phyloP scores from a whole-genome alignment of 2,329 filamentous ascomycete genomes.

The Fusarium zealandicum region DNA sequence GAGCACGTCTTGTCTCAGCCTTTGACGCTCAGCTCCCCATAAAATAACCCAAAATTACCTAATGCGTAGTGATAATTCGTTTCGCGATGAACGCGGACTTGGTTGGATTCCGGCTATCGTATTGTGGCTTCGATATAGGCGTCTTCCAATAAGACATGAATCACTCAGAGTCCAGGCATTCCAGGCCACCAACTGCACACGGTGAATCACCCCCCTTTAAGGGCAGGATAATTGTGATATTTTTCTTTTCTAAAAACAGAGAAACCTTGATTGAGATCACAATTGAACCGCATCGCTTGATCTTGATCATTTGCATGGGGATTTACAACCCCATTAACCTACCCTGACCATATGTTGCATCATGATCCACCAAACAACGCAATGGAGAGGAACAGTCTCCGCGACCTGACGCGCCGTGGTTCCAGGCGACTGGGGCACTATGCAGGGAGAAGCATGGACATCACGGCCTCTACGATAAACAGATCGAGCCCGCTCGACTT shows the following conservation, averaged over 20 bases:
- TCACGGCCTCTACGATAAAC: slow-evolving; percentile 22
- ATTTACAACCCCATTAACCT: not conserved
- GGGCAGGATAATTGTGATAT: not conserved
- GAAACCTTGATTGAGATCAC: not conserved
- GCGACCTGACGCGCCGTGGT: not conserved
- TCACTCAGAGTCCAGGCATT: not conserved
- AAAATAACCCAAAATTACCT: no score
- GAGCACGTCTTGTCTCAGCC: no score
- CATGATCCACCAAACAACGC: not conserved
- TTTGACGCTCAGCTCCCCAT: no score
- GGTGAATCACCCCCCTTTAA: not conserved
- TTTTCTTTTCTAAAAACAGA: not conserved
- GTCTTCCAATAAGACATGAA: not conserved
- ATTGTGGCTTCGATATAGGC: not conserved
- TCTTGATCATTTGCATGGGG: not conserved
- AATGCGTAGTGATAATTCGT: no score
- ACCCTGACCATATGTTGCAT: not conserved
- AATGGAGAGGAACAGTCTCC: not conserved
- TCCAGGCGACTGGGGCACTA: not conserved
- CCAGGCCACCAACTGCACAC: not conserved
- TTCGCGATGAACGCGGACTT: no score
- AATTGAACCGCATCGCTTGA: not conserved
- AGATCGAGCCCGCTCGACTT: slow-evolving; percentile 24
- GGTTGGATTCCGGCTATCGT: not conserved
- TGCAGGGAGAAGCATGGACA: not conserved